Evolutionary conservation across 768 basidiomycete genomes (phyloP).

Genomic region (Chalciporus pseudorubinellus): DNA sequence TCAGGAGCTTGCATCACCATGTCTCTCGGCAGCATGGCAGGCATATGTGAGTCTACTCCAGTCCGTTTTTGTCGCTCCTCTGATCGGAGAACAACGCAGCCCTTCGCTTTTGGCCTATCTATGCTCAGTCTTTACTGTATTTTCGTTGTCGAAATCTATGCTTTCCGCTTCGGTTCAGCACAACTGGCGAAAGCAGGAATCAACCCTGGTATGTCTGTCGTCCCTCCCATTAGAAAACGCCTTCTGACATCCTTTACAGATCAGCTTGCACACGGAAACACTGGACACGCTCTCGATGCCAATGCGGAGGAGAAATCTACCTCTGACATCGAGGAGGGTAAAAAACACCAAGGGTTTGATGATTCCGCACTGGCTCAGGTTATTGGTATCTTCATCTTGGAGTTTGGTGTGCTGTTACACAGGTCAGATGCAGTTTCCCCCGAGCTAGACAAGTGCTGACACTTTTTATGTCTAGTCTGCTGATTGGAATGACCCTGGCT

Average conservation of each 20-base stretch:
- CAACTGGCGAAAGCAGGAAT: conserved; percentile 68
- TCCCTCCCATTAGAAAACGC: neutral
- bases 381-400: conserved; percentile 86
- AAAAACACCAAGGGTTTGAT: conserved; percentile 23
- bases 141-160: conserved; percentile 81
- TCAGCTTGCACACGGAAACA: conserved; percentile 63
- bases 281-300: conserved; percentile 68
- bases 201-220: conserved; percentile 48
- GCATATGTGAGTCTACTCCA: conserved; percentile 57
- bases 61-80: neutral
- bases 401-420: conserved; percentile 90
- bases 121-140: conserved; percentile 79
- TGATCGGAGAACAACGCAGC: conserved; percentile 41
- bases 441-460: neutral
- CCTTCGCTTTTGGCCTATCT: conserved; percentile 78
- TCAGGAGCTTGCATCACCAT: conserved; percentile 64
- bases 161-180: conserved; percentile 82
- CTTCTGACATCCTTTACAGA: conserved; percentile 37
- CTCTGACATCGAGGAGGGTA: conserved; percentile 30
- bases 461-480: conserved; percentile 45
- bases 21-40: conserved; percentile 68
- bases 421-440: conserved; percentile 39
- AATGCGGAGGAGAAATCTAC: conserved; percentile 5
- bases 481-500: conserved; percentile 91
- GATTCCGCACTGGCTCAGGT: conserved; percentile 63